Conservation (phyloP, 371 early-diverging fungal species). For the Choanephora cucurbitarum region DNA sequence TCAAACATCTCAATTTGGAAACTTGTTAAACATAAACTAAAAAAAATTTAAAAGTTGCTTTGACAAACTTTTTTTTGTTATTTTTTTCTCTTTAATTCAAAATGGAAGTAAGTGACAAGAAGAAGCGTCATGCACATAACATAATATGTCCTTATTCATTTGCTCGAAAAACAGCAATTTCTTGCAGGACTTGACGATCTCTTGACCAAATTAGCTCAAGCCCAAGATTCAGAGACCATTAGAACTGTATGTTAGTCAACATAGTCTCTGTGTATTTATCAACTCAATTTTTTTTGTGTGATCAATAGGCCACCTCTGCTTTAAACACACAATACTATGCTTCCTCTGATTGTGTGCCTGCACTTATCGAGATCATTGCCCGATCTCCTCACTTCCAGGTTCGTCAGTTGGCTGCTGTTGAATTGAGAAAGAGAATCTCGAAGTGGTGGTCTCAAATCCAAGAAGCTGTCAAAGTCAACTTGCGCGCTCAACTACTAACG, state of each 20-base stretch:
- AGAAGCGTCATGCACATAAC: too few relatives aligned
- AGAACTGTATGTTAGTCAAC: slow-evolving; percentile 35
- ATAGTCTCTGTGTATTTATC: background rate
- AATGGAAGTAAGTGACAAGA: slow-evolving; percentile 1
- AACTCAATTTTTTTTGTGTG: background rate
- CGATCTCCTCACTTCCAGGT: slow-evolving; percentile 61
- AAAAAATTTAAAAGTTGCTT: background rate
- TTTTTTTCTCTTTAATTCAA: background rate
- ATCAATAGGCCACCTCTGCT: slow-evolving; percentile 61
- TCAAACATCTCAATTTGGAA: background rate
- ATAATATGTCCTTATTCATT: background rate
- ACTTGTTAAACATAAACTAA: background rate
- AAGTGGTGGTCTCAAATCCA: slow-evolving; percentile 74
- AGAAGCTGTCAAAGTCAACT: slow-evolving; percentile 47
- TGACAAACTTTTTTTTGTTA: background rate
- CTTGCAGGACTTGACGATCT: slow-evolving; percentile 44
- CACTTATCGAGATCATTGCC: slow-evolving; percentile 66
- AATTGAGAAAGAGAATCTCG: slow-evolving; percentile 78
- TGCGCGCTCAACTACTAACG: slow-evolving; percentile 69
- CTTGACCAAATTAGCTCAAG: slow-evolving; percentile 46
- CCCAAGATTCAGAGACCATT: slow-evolving; percentile 53
- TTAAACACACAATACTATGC: slow-evolving; percentile 71
- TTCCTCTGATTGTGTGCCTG: slow-evolving; percentile 67
- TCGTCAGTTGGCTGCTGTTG: slow-evolving; percentile 89
- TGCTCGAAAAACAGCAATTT: slow-evolving; percentile 32